Base-by-base conservation (phyloP, 163 green algal species). In the Volvox carteri region DNA sequence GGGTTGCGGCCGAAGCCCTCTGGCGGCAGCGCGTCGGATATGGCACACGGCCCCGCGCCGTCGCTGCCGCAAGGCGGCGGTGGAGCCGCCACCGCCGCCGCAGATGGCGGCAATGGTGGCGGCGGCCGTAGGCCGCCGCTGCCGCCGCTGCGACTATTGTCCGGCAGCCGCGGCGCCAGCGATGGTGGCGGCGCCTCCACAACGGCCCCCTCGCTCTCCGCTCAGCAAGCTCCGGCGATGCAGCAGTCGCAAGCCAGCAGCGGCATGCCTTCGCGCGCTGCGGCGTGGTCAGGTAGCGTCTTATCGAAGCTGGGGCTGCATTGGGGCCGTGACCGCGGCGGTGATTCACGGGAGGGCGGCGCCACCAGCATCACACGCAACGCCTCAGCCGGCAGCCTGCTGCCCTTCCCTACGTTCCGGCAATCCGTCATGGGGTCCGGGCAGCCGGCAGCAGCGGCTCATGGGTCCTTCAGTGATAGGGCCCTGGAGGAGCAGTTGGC, bases 271-370 rank as follows among this genome's bases (percentile, higher is more conserved):
- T 87, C 80, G 0, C 62, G 80, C 44, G 62, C 80, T 0, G 80
- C 62, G 2, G 80, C 62, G 2, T 88, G 50, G 50, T 78, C 84
- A 0, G 41, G 54, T 1, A 41, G 18, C 7, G 42, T 84, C 5
- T 54, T 89, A 1, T 89, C 84, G 2, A 89, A 89, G 84, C 54
- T 89, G 39, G 84, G 70, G 9, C 30, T 88, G 19, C 25, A 39
- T 2, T 89, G 72, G 72, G 72, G 54, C n/a, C 42, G 68, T 6
- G 84, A 84, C 70, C 46, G 23, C n/a, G 50, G 56, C 46, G 2
- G 44, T 5, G 58, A 56, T 39, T 8, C 77, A 56, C 37, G 35
- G 37, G 42, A 42, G 18, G 39, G 42, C 48, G 62, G 60, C 12
- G 42, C 14, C 39, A n/a, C n/a, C n/a, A n/a, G n/a, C 78, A 33